A percentile compares a stretch with the other conserved stretches of the same genome.
These are phyloP conservation scores for Xylaria sp. DNA, from an alignment of 2,329 filamentous ascomycete genomes.

Conservation along the genomic window DNA sequence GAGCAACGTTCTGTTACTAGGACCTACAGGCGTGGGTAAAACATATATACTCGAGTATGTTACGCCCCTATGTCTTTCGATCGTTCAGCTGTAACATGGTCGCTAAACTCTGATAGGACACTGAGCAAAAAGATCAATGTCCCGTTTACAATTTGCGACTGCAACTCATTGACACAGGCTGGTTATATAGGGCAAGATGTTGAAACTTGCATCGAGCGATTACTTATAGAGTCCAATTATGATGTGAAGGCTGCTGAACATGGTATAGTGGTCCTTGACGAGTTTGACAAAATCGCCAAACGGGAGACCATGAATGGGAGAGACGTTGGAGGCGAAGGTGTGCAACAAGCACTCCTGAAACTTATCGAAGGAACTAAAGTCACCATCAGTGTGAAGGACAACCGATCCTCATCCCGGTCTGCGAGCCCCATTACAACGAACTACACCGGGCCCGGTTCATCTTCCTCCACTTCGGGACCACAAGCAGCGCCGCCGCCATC, in stretches of 20 bases:
- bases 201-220: slow-evolving; percentile 91
- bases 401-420: slow-evolving; percentile 65
- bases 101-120: slow-evolving; percentile 67
- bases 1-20: slow-evolving; percentile 90
- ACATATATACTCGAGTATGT: slow-evolving; percentile 85
- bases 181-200: slow-evolving; percentile 98
- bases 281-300: slow-evolving; percentile 96
- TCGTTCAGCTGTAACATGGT: slow-evolving; percentile 7
- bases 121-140: slow-evolving; percentile 93
- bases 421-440: slow-evolving; percentile 64
- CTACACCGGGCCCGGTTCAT: slow-evolving; percentile 60
- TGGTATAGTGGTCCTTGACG: slow-evolving; percentile 94
- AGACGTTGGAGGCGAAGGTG: slow-evolving; percentile 95
- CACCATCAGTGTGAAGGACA: slow-evolving; percentile 88
- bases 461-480: slow-evolving; percentile 55
- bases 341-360: slow-evolving; percentile 94
- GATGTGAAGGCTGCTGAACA: slow-evolving; percentile 85
- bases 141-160: slow-evolving; percentile 94
- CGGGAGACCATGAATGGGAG: slow-evolving; percentile 88
- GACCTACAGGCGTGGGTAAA: slow-evolving; percentile 95
- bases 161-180: slow-evolving; percentile 94
- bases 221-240: slow-evolving; percentile 91
- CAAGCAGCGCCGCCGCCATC: slow-evolving; percentile 58
- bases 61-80: slow-evolving; percentile 16
- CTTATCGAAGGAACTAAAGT: slow-evolving; percentile 96